Conservation (phyloP, 495 filamentous ascomycete genomes). For the Xylaria intraflava region DNA sequence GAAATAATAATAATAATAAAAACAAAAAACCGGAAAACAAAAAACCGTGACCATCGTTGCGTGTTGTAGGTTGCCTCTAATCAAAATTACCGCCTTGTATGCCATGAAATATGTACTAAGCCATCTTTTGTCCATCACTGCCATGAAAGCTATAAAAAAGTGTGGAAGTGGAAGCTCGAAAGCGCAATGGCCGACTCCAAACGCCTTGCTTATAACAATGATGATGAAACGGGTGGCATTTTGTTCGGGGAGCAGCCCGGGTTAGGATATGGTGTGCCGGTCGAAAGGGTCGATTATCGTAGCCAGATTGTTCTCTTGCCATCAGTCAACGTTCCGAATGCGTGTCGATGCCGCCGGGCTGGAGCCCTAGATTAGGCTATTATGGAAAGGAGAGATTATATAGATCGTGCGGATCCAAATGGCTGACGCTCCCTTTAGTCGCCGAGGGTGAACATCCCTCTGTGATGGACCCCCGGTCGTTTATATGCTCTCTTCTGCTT, state of each 20-base stretch:
- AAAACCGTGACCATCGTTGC: slow-evolving; percentile 19
- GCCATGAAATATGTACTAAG: slow-evolving; percentile 6
- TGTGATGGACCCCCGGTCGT: slow-evolving; percentile 49
- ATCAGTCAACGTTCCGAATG: not conserved
- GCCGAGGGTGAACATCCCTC: slow-evolving; percentile 43
- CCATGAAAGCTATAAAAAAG: slow-evolving; percentile 6
- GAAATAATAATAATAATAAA: not conserved
- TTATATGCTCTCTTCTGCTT: slow-evolving; percentile 41
- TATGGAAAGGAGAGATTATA: not conserved
- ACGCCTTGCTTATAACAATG: slow-evolving; percentile 7
- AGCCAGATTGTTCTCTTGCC: slow-evolving; percentile 2
- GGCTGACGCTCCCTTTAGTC: slow-evolving; percentile 28
- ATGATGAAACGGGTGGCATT: slow-evolving; percentile 1
- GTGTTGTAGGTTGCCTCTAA: slow-evolving; percentile 28
- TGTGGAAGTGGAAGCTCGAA: not conserved
- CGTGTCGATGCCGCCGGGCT: not conserved
- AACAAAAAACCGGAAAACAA: slow-evolving; percentile 5
- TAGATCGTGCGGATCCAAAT: slow-evolving; percentile 3
- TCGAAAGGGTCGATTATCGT: not conserved
- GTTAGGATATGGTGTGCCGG: not conserved
- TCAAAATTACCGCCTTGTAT: slow-evolving; percentile 20
- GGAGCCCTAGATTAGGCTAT: not conserved
- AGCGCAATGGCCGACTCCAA: not conserved
- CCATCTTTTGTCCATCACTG: slow-evolving; percentile 6
- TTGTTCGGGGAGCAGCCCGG: not conserved